Evolutionary conservation across 192 early-diverging fungal genomes (phyloP).

Genomic region (Linderina pennispora): DNA sequence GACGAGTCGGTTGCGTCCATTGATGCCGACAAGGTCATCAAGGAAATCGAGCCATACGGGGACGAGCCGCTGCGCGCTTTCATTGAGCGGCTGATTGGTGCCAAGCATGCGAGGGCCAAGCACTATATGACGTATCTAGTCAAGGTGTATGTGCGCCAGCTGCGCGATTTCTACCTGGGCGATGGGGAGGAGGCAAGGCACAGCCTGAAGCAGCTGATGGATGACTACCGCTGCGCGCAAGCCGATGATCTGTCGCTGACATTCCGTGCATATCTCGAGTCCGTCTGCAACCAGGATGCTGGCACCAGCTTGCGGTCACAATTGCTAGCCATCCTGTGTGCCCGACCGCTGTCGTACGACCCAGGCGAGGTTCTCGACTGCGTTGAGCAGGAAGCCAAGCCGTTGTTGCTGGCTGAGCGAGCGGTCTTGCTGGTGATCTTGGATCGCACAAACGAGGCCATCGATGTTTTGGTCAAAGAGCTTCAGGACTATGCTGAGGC

Average conservation of each 20-base stretch:
- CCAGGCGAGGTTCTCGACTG: constrained; percentile 10
- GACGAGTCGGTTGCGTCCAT: constrained; percentile 15
- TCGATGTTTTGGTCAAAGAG: constrained; percentile 16
- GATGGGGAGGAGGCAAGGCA: not conserved
- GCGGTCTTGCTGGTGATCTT: constrained; percentile 26
- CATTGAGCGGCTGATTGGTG: constrained; percentile 33
- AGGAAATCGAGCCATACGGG: constrained; percentile 5
- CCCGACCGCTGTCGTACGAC: constrained; percentile 11
- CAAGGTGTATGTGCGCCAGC: constrained; percentile 33
- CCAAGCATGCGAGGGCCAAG: constrained; percentile 18
- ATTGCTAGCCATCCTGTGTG: constrained; percentile 13
- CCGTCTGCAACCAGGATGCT: not conserved
- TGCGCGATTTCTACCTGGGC: constrained; percentile 11
- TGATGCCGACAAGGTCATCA: constrained; percentile 26
- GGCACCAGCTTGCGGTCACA: constrained; percentile 11
- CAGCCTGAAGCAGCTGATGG: constrained; percentile 3
- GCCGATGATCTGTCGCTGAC: constrained; percentile 23
- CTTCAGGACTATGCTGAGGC: constrained; percentile 38
- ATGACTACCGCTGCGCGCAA: constrained; percentile 18
- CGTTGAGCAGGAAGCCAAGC: constrained; percentile 9
- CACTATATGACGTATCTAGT: constrained; percentile 40
- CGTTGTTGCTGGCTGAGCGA: constrained; percentile 10
- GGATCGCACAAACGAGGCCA: constrained; percentile 6
- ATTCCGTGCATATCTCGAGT: constrained; percentile 14
- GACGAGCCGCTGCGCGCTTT: constrained; percentile 18